Percentiles rank a stretch among this genome's conserved stretches.
Evolutionary conservation across 441 rosid species (phyloP).

Genomic region (Isatis lusitanica): DNA sequence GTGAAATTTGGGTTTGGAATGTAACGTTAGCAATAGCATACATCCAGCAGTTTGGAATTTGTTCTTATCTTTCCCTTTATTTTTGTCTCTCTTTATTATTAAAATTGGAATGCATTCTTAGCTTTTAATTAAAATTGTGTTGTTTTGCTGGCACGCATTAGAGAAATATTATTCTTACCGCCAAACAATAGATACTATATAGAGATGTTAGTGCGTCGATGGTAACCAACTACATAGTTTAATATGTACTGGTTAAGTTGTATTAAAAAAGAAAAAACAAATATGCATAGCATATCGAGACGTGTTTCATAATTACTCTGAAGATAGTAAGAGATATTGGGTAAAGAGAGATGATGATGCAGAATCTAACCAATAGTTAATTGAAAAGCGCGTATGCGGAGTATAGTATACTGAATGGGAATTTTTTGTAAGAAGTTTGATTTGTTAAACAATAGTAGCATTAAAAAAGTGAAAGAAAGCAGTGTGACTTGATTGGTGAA

Average conservation of each 20-base stretch:
- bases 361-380: not conserved
- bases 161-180: not conserved
- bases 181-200: not conserved
- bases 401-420: too few species aligned
- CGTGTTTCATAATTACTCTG: not conserved
- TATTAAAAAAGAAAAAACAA: not conserved
- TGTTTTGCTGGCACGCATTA: not conserved
- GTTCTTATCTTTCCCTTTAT: conserved; percentile 27
- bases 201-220: not conserved
- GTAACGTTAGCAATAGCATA: not conserved
- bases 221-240: not conserved
- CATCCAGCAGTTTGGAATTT: conserved; percentile 11
- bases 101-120: not conserved
- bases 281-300: not conserved
- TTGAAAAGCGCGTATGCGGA: not conserved
- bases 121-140: not conserved
- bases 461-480: not conserved
- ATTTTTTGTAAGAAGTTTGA: too few species aligned
- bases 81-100: not conserved
- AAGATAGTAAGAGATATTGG: not conserved
- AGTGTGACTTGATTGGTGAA: not conserved
- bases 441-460: too few species aligned
- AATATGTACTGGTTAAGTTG: not conserved
- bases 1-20: conserved; percentile 4
- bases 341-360: not conserved